These are phyloP conservation scores for Trichoderma asperellum DNA, from an alignment of 2,329 filamentous ascomycete genomes.

Conservation along the genomic window DNA sequence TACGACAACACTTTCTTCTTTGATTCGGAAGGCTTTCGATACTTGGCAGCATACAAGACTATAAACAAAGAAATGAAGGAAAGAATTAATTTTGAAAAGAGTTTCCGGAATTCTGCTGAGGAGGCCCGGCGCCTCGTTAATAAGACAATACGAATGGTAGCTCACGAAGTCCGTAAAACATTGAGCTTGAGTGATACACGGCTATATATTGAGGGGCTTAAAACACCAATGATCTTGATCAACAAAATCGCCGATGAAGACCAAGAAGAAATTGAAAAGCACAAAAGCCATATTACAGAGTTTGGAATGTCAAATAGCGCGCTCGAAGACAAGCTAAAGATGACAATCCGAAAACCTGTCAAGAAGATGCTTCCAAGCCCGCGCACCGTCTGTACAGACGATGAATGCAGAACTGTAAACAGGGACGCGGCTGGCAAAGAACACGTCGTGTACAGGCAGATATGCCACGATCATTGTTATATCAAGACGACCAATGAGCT, in stretches of 20 bases:
- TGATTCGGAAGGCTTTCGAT: conserved; percentile 3
- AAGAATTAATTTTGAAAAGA: neutral
- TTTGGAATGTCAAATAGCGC: neutral
- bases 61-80: neutral
- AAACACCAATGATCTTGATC: neutral
- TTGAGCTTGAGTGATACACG: neutral
- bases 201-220: neutral
- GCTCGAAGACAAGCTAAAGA: neutral
- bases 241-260: neutral
- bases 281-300: neutral
- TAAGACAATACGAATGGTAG: neutral
- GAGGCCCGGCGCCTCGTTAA: neutral
- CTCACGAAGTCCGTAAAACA: neutral
- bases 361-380: neutral
- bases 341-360: neutral
- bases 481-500: neutral
- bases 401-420: neutral
- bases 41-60: neutral
- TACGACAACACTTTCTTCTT: conserved; percentile 6
- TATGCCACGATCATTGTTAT: neutral
- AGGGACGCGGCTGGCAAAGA: neutral
- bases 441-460: neutral
- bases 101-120: neutral
- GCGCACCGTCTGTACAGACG: neutral
- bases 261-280: neutral